Evolutionary conservation across 768 basidiomycete species (phyloP).

Genomic region (Lactarius quietus): DNA sequence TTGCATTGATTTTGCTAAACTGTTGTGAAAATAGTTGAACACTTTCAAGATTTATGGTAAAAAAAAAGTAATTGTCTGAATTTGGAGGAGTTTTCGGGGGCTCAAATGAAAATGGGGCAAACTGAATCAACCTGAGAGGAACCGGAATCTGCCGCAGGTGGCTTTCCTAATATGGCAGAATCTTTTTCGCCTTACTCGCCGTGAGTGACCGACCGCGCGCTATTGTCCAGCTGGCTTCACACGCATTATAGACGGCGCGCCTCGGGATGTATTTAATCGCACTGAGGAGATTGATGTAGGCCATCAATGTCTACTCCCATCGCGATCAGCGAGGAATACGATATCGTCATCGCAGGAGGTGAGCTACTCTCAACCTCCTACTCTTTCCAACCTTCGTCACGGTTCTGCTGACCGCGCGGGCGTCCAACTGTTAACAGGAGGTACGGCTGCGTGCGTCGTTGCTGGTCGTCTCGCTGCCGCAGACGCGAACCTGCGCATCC

Average conservation of each 20-base stretch:
- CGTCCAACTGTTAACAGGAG: constrained; percentile 28
- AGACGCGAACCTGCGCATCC: constrained; percentile 51
- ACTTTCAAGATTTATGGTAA: too few species aligned
- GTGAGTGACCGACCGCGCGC: too few species aligned
- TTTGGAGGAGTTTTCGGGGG: too few species aligned
- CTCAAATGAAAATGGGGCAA: too few species aligned
- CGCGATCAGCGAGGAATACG: constrained; percentile 9
- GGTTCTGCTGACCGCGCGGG: neutral
- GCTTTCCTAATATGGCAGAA: too few species aligned
- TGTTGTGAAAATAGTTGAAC: too few species aligned
- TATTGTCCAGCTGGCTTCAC: neutral
- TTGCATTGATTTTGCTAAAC: too few species aligned
- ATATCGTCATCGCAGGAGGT: constrained; percentile 28
- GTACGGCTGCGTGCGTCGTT: constrained; percentile 51
- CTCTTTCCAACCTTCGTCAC: neutral
- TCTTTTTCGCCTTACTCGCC: too few species aligned
- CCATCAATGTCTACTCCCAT: neutral
- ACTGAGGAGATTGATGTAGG: neutral
- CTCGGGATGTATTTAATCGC: neutral
- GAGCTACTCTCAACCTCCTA: neutral
- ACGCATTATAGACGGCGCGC: neutral
- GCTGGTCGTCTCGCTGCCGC: constrained; percentile 54
- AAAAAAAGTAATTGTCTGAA: too few species aligned
- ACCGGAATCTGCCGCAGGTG: too few species aligned
- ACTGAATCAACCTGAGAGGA: too few species aligned